These are phyloP conservation scores for Ustilago esculenta DNA, from an alignment of 1,284 basidiomycete species.

Conservation along the genomic window DNA sequence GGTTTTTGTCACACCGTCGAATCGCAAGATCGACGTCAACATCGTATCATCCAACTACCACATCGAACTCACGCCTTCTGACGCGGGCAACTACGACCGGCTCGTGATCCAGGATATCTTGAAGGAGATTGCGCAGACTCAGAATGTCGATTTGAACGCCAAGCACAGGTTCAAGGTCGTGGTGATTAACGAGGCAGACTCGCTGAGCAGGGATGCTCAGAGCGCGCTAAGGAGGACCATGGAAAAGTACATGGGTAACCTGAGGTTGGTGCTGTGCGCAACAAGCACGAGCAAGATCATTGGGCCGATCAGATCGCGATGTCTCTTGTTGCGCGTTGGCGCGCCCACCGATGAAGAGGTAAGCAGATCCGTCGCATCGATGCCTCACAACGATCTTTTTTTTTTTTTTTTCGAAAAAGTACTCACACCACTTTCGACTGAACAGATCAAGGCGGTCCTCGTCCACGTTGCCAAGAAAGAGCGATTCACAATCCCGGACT, in stretches of 20 bases:
- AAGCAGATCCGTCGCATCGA: no score
- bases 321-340: conserved; percentile 90
- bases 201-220: conserved; percentile 92
- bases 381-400: no score
- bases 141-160: conserved; percentile 94
- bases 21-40: conserved; percentile 94
- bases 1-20: conserved; percentile 92
- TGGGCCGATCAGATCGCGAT: conserved; percentile 94
- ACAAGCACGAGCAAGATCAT: conserved; percentile 96
- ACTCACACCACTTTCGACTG: no score
- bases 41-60: conserved; percentile 92
- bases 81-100: conserved; percentile 94
- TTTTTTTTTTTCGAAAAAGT: no score
- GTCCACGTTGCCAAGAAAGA: conserved; percentile 82
- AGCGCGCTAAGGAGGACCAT: conserved; percentile 95
- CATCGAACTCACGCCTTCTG: conserved; percentile 96
- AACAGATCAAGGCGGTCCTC: conserved; percentile 82
- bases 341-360: conserved; percentile 80
- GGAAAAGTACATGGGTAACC: conserved; percentile 97
- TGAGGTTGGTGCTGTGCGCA: conserved; percentile 97
- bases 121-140: conserved; percentile 98
- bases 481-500: conserved; percentile 80
- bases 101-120: conserved; percentile 95
- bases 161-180: conserved; percentile 99
- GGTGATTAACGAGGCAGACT: conserved; percentile 97